Evolutionary conservation across 805 yeast species (phyloP).

Genomic region (Kuraishia piskuri): DNA sequence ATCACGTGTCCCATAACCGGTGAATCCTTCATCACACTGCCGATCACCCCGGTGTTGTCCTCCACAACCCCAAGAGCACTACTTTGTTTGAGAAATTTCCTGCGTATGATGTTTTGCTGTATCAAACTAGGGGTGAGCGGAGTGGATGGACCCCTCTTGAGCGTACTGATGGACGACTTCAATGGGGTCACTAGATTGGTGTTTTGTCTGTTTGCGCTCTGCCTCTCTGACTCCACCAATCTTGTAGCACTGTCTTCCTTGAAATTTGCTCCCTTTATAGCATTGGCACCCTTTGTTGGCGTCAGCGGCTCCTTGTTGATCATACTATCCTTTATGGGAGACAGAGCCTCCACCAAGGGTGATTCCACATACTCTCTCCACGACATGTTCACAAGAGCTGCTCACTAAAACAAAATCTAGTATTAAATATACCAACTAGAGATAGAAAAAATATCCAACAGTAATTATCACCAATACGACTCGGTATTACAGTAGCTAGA

Average conservation of each 20-base stretch:
- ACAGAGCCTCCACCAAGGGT: neutral
- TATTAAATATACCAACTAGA: too few species aligned
- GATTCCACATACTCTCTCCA: neutral
- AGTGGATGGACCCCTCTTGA: constrained; percentile 23
- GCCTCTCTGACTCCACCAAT: neutral
- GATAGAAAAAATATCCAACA: too few species aligned
- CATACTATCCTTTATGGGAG: neutral
- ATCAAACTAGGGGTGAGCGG: constrained; percentile 21
- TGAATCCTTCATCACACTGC: neutral
- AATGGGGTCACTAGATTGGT: neutral
- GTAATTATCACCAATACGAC: too few species aligned
- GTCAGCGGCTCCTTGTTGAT: neutral
- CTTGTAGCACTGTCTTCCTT: too few species aligned
- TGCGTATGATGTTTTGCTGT: constrained; percentile 16
- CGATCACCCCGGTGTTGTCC: neutral
- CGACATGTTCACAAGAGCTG: too few species aligned
- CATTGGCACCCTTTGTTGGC: neutral
- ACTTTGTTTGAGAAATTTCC: constrained; percentile 7
- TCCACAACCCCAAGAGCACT: neutral
- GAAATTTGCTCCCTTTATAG: neutral
- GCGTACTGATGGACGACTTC: neutral
- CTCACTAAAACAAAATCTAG: too few species aligned
- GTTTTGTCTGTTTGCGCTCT: neutral
- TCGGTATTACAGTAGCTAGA: too few species aligned
- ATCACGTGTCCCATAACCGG: neutral